Evolutionary conservation across 495 filamentous ascomycete genomes (phyloP), one percentile per base, ranked within the genome.

Genomic region (Penicillium parvum): DNA sequence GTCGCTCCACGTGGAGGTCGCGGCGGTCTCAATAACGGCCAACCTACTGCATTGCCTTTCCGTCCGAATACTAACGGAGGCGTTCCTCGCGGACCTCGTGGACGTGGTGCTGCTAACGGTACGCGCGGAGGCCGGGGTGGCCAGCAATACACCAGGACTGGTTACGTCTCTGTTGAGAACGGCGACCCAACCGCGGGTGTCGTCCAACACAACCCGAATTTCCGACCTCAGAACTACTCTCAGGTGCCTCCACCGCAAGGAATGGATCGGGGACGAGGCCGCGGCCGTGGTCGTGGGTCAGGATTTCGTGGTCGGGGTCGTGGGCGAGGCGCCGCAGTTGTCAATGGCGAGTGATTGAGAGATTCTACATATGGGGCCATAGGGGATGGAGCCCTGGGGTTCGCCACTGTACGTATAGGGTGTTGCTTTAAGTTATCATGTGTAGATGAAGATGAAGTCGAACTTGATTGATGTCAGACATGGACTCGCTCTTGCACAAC

Each of bases 161-260:
- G 79, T 3, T 83, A 80, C 55, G 63, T 58, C 14, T 52, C 71
- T n/a, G 58, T 77, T 10, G 78, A 83, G 41, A 69, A 66, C 39
- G 53, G 54, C 18, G 66, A 77, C 42, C 65, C 77, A 2, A 64
- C 69, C 2, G 68, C 54, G 19, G 77, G 75, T 9, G 58, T 81
- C 6, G 52, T 76, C 23, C 43, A 67, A 41, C 68, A 74, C 46
- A 78, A 79, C 52, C 66, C 73, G 3, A 63, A 71, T 39, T 81
- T 79, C 62, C 68, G 66, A 18, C 77, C 77, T 18, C 73, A 79
- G 51, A 71, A 64, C 40, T 95, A 92, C 54, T 71, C 73, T 23
- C 79, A 79, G 37, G 86, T 91, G 7, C 89, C 92, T 3, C 92
- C 92, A 4, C 91, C 91, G 0, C 62, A 85, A 19, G 77, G 49